Evolutionary conservation across 2,329 filamentous ascomycete species (phyloP).

Genomic region (Cytospora piceae): DNA sequence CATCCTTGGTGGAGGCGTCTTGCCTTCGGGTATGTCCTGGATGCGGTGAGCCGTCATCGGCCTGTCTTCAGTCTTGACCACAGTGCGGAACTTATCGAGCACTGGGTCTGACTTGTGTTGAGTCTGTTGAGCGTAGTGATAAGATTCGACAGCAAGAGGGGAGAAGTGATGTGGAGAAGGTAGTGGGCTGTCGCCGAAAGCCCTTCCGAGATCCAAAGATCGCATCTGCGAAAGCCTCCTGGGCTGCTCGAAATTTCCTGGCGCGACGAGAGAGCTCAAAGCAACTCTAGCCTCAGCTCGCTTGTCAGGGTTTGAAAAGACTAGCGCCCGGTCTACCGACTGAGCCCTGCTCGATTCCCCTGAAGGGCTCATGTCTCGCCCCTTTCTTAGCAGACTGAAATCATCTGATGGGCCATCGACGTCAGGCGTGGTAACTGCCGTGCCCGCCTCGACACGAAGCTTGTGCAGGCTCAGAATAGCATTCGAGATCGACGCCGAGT

Average conservation of each 20-base stretch:
- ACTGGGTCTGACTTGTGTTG: constrained; percentile 50
- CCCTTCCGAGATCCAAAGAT: constrained; percentile 46
- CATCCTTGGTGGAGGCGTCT: constrained; percentile 41
- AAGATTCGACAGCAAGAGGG: constrained; percentile 44
- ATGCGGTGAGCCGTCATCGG: constrained; percentile 53
- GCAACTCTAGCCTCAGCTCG: constrained; percentile 67
- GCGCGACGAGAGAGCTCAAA: constrained; percentile 63
- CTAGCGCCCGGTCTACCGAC: constrained; percentile 65
- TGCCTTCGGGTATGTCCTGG: constrained; percentile 43
- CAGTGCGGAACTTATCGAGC: constrained; percentile 42
- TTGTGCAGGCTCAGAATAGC: constrained; percentile 49
- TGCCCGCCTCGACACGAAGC: constrained; percentile 40
- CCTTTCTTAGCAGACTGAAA: constrained; percentile 47
- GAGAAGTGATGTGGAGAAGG: constrained; percentile 46
- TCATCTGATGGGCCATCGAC: constrained; percentile 42
- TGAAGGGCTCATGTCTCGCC: constrained; percentile 44
- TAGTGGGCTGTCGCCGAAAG: constrained; percentile 37
- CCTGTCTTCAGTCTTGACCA: constrained; percentile 47
- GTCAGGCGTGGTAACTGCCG: constrained; percentile 44
- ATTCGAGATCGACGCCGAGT: constrained; percentile 50
- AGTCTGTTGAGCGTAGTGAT: constrained; percentile 45
- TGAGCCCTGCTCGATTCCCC: constrained; percentile 59
- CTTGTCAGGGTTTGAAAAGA: constrained; percentile 63
- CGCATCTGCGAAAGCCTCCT: constrained; percentile 52
- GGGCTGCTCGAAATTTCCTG: constrained; percentile 61